Conservation (phyloP, 2,329 filamentous ascomycete species). For the Eutypella sp. region DNA sequence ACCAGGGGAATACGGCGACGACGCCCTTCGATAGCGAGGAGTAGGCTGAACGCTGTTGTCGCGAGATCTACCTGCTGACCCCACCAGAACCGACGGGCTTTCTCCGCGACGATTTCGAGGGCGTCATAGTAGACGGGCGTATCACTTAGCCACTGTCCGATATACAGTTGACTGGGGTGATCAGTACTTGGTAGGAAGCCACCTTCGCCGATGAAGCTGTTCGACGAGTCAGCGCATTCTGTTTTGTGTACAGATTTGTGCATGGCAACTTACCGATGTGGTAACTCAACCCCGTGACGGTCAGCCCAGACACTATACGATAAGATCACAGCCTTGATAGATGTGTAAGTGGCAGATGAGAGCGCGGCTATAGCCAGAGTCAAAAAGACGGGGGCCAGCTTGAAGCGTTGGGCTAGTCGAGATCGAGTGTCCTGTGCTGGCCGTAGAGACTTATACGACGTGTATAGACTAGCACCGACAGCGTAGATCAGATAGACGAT, state of each 20-base stretch:
- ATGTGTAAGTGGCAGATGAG: slow-evolving; percentile 24
- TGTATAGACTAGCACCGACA: slow-evolving; percentile 28
- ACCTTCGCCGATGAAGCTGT: slow-evolving; percentile 18
- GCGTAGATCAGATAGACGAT: slow-evolving; percentile 28
- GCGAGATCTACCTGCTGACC: slow-evolving; percentile 55
- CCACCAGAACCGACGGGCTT: slow-evolving; percentile 55
- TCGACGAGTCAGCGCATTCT: slow-evolving; percentile 6
- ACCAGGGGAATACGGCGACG: slow-evolving; percentile 50
- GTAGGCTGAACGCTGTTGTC: slow-evolving; percentile 49
- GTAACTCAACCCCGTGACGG: slow-evolving; percentile 28
- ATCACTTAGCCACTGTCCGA: slow-evolving; percentile 50
- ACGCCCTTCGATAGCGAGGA: slow-evolving; percentile 55
- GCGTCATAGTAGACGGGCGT: slow-evolving; percentile 47
- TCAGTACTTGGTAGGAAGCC: slow-evolving; percentile 22
- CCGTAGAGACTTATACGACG: slow-evolving; percentile 28
- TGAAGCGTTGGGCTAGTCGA: slow-evolving; percentile 28
- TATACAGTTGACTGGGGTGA: slow-evolving; percentile 28
- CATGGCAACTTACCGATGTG: slow-evolving; percentile 21
- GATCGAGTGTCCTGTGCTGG: slow-evolving; percentile 32
- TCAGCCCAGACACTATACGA: slow-evolving; percentile 36
- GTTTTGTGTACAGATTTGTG: neutral
- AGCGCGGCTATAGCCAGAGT: slow-evolving; percentile 27
- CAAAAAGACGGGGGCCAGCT: slow-evolving; percentile 28
- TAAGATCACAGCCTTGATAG: slow-evolving; percentile 23
- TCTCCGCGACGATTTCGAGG: slow-evolving; percentile 50